Evolutionary conservation across 345 rosid species (phyloP).

Genomic region (Populus davidiana): DNA sequence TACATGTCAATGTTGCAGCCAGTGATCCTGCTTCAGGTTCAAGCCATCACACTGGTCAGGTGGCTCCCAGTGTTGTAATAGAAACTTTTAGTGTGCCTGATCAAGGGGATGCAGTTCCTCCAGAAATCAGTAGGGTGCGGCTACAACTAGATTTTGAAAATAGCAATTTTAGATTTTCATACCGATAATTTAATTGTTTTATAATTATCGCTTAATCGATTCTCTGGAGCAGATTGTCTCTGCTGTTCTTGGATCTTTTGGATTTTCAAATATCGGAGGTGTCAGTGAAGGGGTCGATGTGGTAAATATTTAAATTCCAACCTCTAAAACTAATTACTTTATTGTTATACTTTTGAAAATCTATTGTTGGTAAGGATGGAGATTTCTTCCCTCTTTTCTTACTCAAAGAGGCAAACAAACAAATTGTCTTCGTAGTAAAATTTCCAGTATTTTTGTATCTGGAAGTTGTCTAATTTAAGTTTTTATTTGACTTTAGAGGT

Average conservation of each 20-base stretch:
- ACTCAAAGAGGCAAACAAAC: not conserved
- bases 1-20: slow-evolving; percentile 26
- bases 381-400: not conserved
- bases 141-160: slow-evolving; percentile 15
- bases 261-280: slow-evolving; percentile 47
- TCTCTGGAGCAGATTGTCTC: slow-evolving; percentile 55
- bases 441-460: not conserved
- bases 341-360: not conserved
- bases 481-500: not conserved
- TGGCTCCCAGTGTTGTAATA: slow-evolving; percentile 53
- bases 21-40: slow-evolving; percentile 40
- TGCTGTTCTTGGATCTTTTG: slow-evolving; percentile 73
- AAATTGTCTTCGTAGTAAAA: not conserved
- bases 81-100: slow-evolving; percentile 67
- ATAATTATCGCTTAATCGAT: not conserved
- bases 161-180: not conserved
- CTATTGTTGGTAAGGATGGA: not conserved
- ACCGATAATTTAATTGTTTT: not conserved
- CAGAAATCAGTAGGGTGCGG: slow-evolving; percentile 65
- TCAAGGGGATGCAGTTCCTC: slow-evolving; percentile 69
- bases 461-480: not conserved
- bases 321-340: not conserved
- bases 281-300: slow-evolving; percentile 42
- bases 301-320: slow-evolving; percentile 32
- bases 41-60: slow-evolving; percentile 36